Evolutionary conservation across 306 rosid species (phyloP), one percentile per base, ranked within the genome.

Genomic region (Trifolium fragiferum): DNA sequence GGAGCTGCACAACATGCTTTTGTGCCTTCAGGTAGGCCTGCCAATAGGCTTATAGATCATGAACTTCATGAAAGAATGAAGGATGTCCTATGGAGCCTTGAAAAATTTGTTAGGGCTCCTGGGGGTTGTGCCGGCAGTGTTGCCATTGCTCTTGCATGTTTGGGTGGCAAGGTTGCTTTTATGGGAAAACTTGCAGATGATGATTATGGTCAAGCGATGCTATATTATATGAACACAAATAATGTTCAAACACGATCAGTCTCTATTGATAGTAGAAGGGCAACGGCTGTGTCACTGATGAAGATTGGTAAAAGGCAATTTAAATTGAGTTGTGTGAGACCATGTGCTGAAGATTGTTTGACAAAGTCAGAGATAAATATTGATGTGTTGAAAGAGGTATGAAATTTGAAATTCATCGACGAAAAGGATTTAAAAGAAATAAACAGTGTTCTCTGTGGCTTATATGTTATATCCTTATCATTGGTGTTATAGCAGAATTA

Each of bases 131-230:
- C 96, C 11, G 90, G 97, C 64, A 87, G 87, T 47, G 96, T 94
- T 70, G 95, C 97, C 9, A 84, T 94, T 82, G 96, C 97, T 46
- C 97, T 94, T 77, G 92, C 98, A 27, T 83, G 79, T 76, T 82
- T 94, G 79, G 98, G 98, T 7, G 97, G 96, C 62, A 94, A 88
- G 81, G 97, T 91, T 65, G 97, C 95, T 75, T 88, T 94, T 82
- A 94, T 94, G 98, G 98, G 98, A 78, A 94, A 91, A 80, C 93
- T 94, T 73, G 98, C 90, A 35, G 90, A 87, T 81, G 98, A 94
- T 79, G 89, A 86, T 0, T 91, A 78, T 80, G 98, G 98, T 78
- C 88, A 77, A 59, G 93, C 91, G 11, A 78, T 94, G 95, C 70
- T 94, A 61, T 88, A 88, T 76, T 88, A 87, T 76, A 78, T 94